Conservation (phyloP, 768 basidiomycete genomes). For the Imleria badia region DNA sequence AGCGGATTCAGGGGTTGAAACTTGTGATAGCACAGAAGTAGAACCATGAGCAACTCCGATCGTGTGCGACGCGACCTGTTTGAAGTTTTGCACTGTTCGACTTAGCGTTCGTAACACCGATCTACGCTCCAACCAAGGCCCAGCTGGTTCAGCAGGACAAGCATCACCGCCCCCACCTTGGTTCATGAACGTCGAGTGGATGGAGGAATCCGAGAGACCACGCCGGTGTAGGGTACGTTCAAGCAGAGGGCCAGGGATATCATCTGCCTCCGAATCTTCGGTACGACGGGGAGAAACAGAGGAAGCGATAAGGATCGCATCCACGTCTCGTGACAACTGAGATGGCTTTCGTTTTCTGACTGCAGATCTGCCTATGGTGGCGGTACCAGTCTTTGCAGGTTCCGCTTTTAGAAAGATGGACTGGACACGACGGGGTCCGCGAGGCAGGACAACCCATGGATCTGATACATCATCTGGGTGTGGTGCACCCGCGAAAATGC, state of each 20-base stretch:
- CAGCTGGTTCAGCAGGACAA: conserved; percentile 4
- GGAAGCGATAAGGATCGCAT: conserved; percentile 71
- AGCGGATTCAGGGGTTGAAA: conserved; percentile 11
- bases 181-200: conserved; percentile 77
- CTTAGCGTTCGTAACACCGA: conserved; percentile 57
- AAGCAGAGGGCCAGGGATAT: conserved; percentile 52
- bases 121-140: conserved; percentile 39
- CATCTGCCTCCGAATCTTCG: conserved; percentile 41
- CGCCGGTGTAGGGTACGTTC: conserved; percentile 71
- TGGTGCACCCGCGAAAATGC: conserved; percentile 92
- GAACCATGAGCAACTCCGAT: conserved; percentile 17
- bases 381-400: conserved; percentile 7
- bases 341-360: conserved; percentile 16
- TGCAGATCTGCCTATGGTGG: conserved; percentile 21
- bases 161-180: conserved; percentile 40
- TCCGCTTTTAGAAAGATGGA: conserved; percentile 27
- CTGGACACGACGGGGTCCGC: conserved; percentile 32
- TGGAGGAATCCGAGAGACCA: conserved; percentile 90
- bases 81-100: conserved; percentile 53
- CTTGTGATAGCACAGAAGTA: conserved; percentile 3
- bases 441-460: conserved; percentile 72
- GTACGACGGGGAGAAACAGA: conserved; percentile 17
- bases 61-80: conserved; percentile 31
- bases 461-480: conserved; percentile 45
- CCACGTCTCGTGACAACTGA: conserved; percentile 64